These are phyloP conservation scores for Ricinus communis DNA, from an alignment of 345 rosid genomes.

Conservation along the genomic window DNA sequence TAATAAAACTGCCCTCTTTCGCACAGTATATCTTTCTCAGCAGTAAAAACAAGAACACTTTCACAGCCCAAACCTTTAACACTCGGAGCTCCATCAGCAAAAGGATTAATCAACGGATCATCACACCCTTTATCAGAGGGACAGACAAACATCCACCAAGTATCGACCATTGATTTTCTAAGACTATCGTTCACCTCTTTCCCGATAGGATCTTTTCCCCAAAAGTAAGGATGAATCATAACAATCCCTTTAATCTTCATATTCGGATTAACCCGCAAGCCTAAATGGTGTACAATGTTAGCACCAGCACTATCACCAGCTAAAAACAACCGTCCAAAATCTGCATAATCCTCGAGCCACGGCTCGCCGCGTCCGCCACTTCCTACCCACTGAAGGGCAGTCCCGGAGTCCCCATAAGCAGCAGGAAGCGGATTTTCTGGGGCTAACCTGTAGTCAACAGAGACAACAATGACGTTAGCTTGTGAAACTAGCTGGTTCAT, in stretches of 20 bases:
- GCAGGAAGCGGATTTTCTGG: slow-evolving; percentile 21
- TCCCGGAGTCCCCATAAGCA: slow-evolving; percentile 21
- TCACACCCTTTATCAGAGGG: slow-evolving; percentile 68
- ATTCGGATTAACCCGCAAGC: slow-evolving; percentile 29
- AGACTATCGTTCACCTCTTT: slow-evolving; percentile 40
- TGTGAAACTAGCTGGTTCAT: slow-evolving; percentile 1
- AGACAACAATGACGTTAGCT: slow-evolving; percentile 14
- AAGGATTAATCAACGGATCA: slow-evolving; percentile 76
- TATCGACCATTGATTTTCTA: slow-evolving; percentile 65
- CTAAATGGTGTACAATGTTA: slow-evolving; percentile 66
- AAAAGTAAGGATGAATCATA: slow-evolving; percentile 72
- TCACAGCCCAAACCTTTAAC: slow-evolving; percentile 48
- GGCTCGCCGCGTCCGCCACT: background rate
- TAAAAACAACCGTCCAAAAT: slow-evolving; percentile 46
- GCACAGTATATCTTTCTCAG: slow-evolving; percentile 60
- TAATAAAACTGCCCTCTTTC: slow-evolving; percentile 61
- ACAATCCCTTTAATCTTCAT: slow-evolving; percentile 53
- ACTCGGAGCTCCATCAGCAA: slow-evolving; percentile 49
- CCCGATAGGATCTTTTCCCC: slow-evolving; percentile 53
- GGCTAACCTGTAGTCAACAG: slow-evolving; percentile 19
- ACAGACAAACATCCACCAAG: slow-evolving; percentile 77
- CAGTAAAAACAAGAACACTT: slow-evolving; percentile 48
- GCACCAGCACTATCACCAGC: slow-evolving; percentile 81
- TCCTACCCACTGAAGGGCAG: slow-evolving; percentile 12
- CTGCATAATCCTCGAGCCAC: slow-evolving; percentile 52